phyloP scores from a whole-genome alignment of 345 rosid genomes.

The Lepidium africanum region DNA sequence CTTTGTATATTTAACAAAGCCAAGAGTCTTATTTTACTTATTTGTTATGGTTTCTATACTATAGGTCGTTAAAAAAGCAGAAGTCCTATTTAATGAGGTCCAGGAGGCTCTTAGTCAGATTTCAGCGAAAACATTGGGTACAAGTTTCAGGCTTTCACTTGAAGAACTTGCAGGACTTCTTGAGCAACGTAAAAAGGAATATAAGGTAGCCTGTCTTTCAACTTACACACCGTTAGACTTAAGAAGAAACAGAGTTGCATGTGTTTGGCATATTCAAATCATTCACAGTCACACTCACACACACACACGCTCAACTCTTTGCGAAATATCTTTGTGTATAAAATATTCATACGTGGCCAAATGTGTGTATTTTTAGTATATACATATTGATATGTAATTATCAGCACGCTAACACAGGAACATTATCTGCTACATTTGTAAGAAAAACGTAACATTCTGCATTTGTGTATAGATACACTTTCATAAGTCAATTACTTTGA shows the following conservation, averaged over 20 bases:
- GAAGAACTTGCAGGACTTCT: constrained; percentile 57
- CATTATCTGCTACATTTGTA: not conserved
- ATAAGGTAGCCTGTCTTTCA: constrained; percentile 47
- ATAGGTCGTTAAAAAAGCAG: constrained; percentile 54
- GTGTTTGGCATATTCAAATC: constrained; percentile 1
- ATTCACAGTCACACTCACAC: not conserved
- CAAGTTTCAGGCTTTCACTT: constrained; percentile 30
- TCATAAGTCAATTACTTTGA: not conserved
- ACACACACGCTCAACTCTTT: not conserved
- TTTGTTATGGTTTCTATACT: constrained; percentile 12
- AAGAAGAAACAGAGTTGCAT: constrained; percentile 1
- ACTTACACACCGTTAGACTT: constrained; percentile 9
- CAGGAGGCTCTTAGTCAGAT: constrained; percentile 49
- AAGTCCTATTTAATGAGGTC: constrained; percentile 60
- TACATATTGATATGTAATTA: not conserved
- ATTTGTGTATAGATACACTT: constrained; percentile 6
- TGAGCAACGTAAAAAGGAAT: constrained; percentile 61
- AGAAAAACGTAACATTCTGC: not conserved
- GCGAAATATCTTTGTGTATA: not conserved
- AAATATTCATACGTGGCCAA: not conserved
- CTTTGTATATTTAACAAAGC: not conserved
- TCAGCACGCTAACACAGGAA: not conserved
- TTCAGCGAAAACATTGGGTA: constrained; percentile 38
- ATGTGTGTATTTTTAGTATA: not conserved
- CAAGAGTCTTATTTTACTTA: constrained; percentile 1